Base-by-base conservation (phyloP, 164 flowering plant species). In the Protea cynaroides region DNA sequence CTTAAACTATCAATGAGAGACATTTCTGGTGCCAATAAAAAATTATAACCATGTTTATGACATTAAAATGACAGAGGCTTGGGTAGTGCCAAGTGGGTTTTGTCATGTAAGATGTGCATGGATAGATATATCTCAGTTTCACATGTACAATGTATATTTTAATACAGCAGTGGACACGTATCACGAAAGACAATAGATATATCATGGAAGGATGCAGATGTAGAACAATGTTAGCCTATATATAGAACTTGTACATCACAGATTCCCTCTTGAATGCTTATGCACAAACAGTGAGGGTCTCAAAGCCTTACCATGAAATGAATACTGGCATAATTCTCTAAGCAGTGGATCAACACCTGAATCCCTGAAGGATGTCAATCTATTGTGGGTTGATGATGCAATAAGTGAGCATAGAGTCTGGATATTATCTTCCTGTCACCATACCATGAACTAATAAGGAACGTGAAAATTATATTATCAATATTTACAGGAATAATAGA, bases 281-380 rank as follows among this genome's bases (percentile, higher is more conserved):
- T 11, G 15, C 43, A 43, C n/a, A 56, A 23, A 19, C n/a, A 66
- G 52, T 29, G 1, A 5, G 55, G 15, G 55, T 46, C 58, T 40
- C 43, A 7, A 34, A 34, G n/a, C 34, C 25, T 64, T 65, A 86
- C 92, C 95, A 49, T 76, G 47, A 64, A 75, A 59, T 51, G 83
- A 59, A 54, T 59, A 53, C 34, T 53, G 62, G 78, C 71, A 84
- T 0, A 94, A 76, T 51, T 74, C 81, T 46, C 47, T 44, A 15
- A 91, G 81, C 73, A 91, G 57, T 63, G 97, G 97, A 53, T 74
- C 64, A 54, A 94, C 72, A 47, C 69, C 74, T 46, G 63, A 25
- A 50, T 76, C 75, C 24, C 83, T 46, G 55, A 75, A 74, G n/a
- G 84, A 73, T 18, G 63, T 75, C 72, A 94, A 74, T 47, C 59